These are phyloP conservation scores for Rhytidiadelphus loreus DNA, from an alignment of 225 moss, liverwort and hornwort genomes.

Conservation along the genomic window DNA sequence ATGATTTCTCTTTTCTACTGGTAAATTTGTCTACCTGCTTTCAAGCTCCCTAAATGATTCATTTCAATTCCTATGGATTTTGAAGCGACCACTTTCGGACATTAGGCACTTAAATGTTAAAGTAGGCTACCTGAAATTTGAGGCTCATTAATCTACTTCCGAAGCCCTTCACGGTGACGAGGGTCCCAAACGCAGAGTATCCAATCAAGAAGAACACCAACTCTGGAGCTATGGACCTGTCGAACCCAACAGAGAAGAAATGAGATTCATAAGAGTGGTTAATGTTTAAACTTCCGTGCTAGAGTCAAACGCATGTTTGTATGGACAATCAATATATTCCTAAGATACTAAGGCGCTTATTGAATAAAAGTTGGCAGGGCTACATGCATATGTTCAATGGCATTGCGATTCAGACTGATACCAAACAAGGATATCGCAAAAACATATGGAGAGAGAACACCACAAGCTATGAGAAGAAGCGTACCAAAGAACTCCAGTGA, in stretches of 20 bases:
- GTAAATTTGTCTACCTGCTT: background rate
- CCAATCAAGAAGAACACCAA: slow-evolving; percentile 76
- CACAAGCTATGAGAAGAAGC: background rate
- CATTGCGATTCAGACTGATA: background rate
- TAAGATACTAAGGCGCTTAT: background rate
- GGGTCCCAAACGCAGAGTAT: slow-evolving; percentile 72
- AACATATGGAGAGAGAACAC: background rate
- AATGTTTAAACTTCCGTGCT: background rate
- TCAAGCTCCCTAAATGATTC: background rate
- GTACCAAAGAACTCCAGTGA: slow-evolving; percentile 90
- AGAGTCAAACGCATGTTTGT: background rate
- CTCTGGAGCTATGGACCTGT: slow-evolving; percentile 92
- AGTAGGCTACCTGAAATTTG: slow-evolving; percentile 62
- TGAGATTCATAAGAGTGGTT: background rate
- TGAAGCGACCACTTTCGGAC: background rate
- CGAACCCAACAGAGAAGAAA: background rate
- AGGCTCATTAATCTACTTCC: slow-evolving; percentile 79
- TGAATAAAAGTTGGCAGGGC: background rate
- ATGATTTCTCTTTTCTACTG: background rate
- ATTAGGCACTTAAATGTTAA: background rate
- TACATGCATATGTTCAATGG: background rate
- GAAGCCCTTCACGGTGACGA: slow-evolving; percentile 70
- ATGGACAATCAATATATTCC: background rate
- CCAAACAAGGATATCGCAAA: background rate
- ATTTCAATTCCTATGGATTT: background rate